Percentiles rank a stretch among this genome's conserved stretches.
phyloP scores from a whole-genome alignment of 805 yeast species.

The Suhomyces prunicola region DNA sequence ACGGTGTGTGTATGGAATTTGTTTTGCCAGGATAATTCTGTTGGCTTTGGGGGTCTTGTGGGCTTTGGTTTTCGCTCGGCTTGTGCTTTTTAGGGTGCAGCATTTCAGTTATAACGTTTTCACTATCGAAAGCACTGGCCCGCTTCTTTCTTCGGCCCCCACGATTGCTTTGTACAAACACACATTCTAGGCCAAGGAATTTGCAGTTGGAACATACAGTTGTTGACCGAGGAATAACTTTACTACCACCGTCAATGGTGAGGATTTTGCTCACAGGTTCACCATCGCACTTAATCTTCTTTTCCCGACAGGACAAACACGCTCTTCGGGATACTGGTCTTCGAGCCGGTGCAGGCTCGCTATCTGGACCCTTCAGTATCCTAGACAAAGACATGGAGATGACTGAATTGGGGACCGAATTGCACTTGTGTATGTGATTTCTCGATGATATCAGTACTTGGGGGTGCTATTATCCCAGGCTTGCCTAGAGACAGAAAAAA shows the following conservation, averaged over 20 bases:
- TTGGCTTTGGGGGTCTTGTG: neutral
- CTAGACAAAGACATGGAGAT: neutral
- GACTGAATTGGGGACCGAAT: neutral
- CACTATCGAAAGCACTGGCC: neutral
- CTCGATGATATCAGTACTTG: too few relatives aligned
- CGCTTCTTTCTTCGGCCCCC: constrained; percentile 52
- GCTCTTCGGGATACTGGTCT: constrained; percentile 37
- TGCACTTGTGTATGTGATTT: neutral
- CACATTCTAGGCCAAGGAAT: constrained; percentile 45
- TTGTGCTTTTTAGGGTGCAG: neutral
- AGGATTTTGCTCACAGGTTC: constrained; percentile 30
- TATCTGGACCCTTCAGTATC: neutral
- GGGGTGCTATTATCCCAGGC: neutral
- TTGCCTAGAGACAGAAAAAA: neutral
- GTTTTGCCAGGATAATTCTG: neutral
- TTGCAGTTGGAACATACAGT: constrained; percentile 49
- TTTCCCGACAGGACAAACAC: constrained; percentile 61
- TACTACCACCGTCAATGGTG: constrained; percentile 18
- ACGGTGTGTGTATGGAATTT: neutral
- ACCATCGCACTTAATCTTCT: constrained; percentile 66
- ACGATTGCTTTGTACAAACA: constrained; percentile 53
- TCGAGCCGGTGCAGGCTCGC: constrained; percentile 2
- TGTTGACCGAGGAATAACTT: constrained; percentile 3
- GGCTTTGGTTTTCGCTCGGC: neutral
- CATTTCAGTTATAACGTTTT: neutral